These are phyloP conservation scores for Zygoascus meyerae DNA, from an alignment of 1,139 yeast species.

Conservation along the genomic window DNA sequence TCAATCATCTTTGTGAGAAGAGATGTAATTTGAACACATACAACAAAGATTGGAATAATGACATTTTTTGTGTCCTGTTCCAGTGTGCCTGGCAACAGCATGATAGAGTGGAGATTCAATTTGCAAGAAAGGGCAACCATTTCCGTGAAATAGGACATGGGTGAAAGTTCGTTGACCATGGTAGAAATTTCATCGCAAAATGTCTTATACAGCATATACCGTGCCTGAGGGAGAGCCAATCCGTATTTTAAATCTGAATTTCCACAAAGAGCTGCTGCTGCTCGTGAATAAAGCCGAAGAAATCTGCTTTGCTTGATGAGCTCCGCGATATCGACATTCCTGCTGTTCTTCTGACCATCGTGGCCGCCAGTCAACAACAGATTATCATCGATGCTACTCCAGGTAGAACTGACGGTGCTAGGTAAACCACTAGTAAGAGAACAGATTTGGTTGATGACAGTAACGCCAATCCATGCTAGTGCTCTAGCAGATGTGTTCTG, in stretches of 20 bases:
- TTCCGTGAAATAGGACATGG: slow-evolving; percentile 19
- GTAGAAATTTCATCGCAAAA: slow-evolving; percentile 17
- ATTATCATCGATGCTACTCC: slow-evolving; percentile 4
- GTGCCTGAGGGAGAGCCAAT: slow-evolving; percentile 16
- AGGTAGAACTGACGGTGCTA: slow-evolving; percentile 11
- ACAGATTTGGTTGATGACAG: slow-evolving; percentile 15
- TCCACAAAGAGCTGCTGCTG: slow-evolving; percentile 18
- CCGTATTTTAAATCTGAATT: slow-evolving; percentile 21
- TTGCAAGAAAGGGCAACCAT: slow-evolving; percentile 18
- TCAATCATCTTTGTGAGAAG: slow-evolving; percentile 9
- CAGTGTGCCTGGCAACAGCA: slow-evolving; percentile 20
- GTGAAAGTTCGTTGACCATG: slow-evolving; percentile 15
- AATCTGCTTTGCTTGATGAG: slow-evolving; percentile 15
- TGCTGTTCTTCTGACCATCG: not conserved
- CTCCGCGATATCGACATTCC: slow-evolving; percentile 12
- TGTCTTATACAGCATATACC: slow-evolving; percentile 17
- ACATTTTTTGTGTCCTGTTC: slow-evolving; percentile 16
- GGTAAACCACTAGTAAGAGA: slow-evolving; percentile 16
- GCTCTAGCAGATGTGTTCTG: slow-evolving; percentile 11
- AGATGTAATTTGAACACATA: slow-evolving; percentile 16
- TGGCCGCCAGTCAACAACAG: slow-evolving; percentile 1
- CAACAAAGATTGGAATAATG: slow-evolving; percentile 18
- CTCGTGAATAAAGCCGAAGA: slow-evolving; percentile 13
- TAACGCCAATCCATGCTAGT: slow-evolving; percentile 18
- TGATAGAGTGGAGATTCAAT: slow-evolving; percentile 20